Conservation (phyloP, 1,284 basidiomycete genomes). For the Cystobasidium pallidum region DNA sequence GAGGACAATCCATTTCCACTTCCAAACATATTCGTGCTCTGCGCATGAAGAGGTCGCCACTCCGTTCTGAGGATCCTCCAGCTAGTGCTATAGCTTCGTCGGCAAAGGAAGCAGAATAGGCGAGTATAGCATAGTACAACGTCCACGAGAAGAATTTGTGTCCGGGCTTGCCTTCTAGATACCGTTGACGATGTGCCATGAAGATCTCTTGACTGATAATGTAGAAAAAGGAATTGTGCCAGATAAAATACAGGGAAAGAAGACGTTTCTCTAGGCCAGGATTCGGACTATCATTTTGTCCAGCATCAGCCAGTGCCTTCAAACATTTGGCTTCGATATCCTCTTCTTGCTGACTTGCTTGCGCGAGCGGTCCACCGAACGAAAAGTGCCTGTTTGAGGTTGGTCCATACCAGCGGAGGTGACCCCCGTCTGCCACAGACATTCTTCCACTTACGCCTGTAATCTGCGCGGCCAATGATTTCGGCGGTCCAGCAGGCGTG, state of each 20-base stretch:
- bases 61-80: slow-evolving; percentile 10
- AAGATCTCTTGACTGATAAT: slow-evolving; percentile 40
- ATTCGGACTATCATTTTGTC: slow-evolving; percentile 11
- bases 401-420: slow-evolving; percentile 40
- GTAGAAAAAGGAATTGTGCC: slow-evolving; percentile 44
- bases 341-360: slow-evolving; percentile 4
- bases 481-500: slow-evolving; percentile 12
- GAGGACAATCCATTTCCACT: slow-evolving; percentile 39
- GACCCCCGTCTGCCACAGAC: slow-evolving; percentile 37
- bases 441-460: slow-evolving; percentile 33
- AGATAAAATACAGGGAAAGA: slow-evolving; percentile 36
- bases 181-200: slow-evolving; percentile 14
- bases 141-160: slow-evolving; percentile 40
- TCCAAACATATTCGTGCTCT: slow-evolving; percentile 37
- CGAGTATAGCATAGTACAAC: slow-evolving; percentile 40
- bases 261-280: slow-evolving; percentile 36
- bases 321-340: slow-evolving; percentile 9
- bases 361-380: slow-evolving; percentile 18
- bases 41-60: slow-evolving; percentile 38
- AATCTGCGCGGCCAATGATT: slow-evolving; percentile 38
- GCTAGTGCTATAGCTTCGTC: slow-evolving; percentile 28
- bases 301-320: slow-evolving; percentile 32
- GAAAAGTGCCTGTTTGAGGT: slow-evolving; percentile 41
- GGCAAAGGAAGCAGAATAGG: slow-evolving; percentile 32
- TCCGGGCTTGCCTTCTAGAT: slow-evolving; percentile 16